Conservation (phyloP, 2,329 filamentous ascomycete species). For the Fusarium sp. region DNA sequence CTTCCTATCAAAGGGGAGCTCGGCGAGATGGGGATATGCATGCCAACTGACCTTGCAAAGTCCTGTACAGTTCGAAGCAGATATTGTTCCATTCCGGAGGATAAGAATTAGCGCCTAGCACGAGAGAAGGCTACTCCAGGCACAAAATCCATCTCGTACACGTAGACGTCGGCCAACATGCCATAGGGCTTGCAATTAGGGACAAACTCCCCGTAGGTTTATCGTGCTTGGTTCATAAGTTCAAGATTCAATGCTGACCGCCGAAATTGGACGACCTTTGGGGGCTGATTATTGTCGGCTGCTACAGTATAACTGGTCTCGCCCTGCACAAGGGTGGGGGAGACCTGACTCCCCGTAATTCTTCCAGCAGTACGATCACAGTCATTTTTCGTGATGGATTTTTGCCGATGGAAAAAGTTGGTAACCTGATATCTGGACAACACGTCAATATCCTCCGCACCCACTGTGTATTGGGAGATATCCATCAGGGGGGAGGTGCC, state of each 20-base stretch:
- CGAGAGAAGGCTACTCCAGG: too few relatives aligned
- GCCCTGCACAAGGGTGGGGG: constrained; percentile 30
- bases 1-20: too few relatives aligned
- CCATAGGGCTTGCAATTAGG: constrained; percentile 4
- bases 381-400: constrained; percentile 7
- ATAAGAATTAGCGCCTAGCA: too few relatives aligned
- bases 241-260: constrained; percentile 13
- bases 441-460: constrained; percentile 6
- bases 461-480: constrained; percentile 8
- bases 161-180: too few relatives aligned
- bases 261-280: constrained; percentile 34
- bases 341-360: constrained; percentile 14
- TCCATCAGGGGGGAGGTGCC: not conserved
- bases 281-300: not conserved
- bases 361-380: constrained; percentile 18
- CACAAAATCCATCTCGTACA: too few relatives aligned
- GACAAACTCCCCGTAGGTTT: constrained; percentile 22
- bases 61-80: too few relatives aligned
- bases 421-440: too few relatives aligned
- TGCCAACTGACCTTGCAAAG: too few relatives aligned
- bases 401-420: too few relatives aligned
- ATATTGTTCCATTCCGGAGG: too few relatives aligned
- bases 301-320: constrained; percentile 34
- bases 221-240: constrained; percentile 13
- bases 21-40: too few relatives aligned